A percentile compares a stretch with the other conserved stretches of the same genome.
phyloP scores from a whole-genome alignment of 2,329 filamentous ascomycete species.

The Aspergillus costaricaensis region DNA sequence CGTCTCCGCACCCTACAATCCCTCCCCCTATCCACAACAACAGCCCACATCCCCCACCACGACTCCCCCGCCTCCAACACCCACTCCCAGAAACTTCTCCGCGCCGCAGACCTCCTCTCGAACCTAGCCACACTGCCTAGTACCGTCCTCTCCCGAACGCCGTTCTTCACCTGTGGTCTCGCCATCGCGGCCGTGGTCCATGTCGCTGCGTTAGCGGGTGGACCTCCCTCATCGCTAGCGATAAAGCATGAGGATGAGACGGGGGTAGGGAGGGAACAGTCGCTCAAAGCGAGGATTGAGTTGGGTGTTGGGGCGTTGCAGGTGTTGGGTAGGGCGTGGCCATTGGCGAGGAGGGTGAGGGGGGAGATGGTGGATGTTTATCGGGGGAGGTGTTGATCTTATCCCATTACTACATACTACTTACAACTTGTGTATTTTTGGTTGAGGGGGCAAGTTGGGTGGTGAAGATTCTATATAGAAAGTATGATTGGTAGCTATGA shows the following conservation, averaged over 20 bases:
- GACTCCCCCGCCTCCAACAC: constrained; percentile 13
- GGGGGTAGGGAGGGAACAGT: constrained; percentile 16
- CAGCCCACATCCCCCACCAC: not conserved
- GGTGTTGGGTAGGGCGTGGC: constrained; percentile 34
- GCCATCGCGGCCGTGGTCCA: constrained; percentile 74
- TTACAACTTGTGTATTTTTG: too few species aligned
- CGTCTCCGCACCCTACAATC: constrained; percentile 11
- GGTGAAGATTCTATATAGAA: too few species aligned
- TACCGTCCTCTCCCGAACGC: constrained; percentile 67
- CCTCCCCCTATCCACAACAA: not conserved
- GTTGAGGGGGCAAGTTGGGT: too few species aligned
- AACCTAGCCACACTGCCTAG: constrained; percentile 61
- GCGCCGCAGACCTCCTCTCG: constrained; percentile 73
- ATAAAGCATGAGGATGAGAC: not conserved
- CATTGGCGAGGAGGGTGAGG: constrained; percentile 30
- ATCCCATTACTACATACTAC: too few species aligned
- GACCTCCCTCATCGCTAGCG: not conserved
- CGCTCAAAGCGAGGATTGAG: constrained; percentile 34
- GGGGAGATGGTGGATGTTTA: constrained; percentile 30
- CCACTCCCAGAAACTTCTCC: constrained; percentile 75
- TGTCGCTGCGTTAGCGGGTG: constrained; percentile 60
- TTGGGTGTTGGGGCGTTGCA: constrained; percentile 31
- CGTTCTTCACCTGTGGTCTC: constrained; percentile 77
- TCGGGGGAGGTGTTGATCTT: constrained; percentile 9
- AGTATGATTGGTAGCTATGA: too few species aligned